Evolutionary conservation across 2,329 filamentous ascomycete genomes (phyloP).

Genomic region (Monosporascus sp.): DNA sequence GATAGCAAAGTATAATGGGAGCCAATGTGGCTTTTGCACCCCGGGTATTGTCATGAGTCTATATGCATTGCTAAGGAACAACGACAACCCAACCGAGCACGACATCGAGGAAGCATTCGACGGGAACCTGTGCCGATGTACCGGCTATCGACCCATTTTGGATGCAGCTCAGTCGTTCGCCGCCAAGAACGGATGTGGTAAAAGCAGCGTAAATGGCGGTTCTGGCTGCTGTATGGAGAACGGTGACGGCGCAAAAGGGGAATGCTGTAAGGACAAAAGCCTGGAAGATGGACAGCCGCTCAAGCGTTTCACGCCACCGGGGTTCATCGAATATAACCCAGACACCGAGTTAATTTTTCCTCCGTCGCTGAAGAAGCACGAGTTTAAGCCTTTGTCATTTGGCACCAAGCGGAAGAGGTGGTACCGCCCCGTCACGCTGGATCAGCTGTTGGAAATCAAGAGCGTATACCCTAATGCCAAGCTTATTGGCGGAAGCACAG

Average conservation of each 20-base stretch:
- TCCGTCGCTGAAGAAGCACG: conserved; percentile 74
- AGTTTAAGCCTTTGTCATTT: conserved; percentile 76
- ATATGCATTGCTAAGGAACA: conserved; percentile 87
- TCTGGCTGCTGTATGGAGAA: conserved; percentile 70
- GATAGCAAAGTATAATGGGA: conserved; percentile 85
- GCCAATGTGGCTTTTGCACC: conserved; percentile 91
- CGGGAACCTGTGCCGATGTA: conserved; percentile 92
- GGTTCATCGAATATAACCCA: conserved; percentile 90
- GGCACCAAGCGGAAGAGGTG: conserved; percentile 93
- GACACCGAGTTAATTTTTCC: conserved; percentile 96
- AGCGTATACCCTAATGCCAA: conserved; percentile 78
- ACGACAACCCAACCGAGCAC: conserved; percentile 68
- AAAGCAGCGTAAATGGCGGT: conserved; percentile 43
- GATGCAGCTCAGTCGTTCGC: conserved; percentile 92
- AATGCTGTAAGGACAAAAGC: conserved; percentile 65
- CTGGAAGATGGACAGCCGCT: conserved; percentile 47
- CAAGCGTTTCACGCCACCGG: conserved; percentile 74
- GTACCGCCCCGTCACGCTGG: conserved; percentile 82
- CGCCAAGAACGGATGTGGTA: conserved; percentile 44
- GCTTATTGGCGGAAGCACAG: conserved; percentile 91
- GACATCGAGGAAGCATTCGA: conserved; percentile 96
- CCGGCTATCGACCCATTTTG: conserved; percentile 88
- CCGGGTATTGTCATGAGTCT: conserved; percentile 97
- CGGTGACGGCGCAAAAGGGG: conserved; percentile 42
- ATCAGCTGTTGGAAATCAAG: conserved; percentile 91